Percentiles rank a stretch among this genome's conserved stretches.
These are phyloP conservation scores for Margaritispora aquatica DNA, from an alignment of 495 filamentous ascomycete genomes.

Conservation along the genomic window DNA sequence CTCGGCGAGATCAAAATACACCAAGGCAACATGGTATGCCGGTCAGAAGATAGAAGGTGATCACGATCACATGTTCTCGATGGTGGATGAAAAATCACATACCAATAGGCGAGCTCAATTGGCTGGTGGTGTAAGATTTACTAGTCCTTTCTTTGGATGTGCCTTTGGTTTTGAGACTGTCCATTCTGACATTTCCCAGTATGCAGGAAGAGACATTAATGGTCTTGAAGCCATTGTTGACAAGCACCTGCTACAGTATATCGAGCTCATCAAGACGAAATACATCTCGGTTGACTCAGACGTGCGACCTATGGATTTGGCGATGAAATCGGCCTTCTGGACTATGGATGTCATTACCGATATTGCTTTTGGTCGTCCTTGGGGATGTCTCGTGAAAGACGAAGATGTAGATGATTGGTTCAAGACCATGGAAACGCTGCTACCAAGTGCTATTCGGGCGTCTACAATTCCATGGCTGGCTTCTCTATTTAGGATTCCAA, in stretches of 20 bases:
- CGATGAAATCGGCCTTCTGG: conserved; percentile 35
- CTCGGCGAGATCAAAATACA: conserved; percentile 31
- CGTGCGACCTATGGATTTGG: conserved; percentile 36
- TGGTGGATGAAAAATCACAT: conserved; percentile 29
- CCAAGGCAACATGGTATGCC: conserved; percentile 26
- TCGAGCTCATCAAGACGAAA: conserved; percentile 32
- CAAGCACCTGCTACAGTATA: conserved; percentile 28
- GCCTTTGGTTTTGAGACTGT: too few species aligned
- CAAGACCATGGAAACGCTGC: conserved; percentile 9
- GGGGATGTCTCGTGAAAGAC: conserved; percentile 41
- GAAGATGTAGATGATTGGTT: conserved; percentile 44
- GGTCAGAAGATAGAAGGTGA: conserved; percentile 23
- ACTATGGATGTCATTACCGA: conserved; percentile 44
- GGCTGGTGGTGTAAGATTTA: conserved; percentile 28
- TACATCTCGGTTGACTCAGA: conserved; percentile 23
- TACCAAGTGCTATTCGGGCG: conserved; percentile 3
- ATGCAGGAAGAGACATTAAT: conserved; percentile 40
- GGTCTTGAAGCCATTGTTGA: conserved; percentile 40
- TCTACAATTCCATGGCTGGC: conserved; percentile 23
- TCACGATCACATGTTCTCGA: conserved; percentile 32
- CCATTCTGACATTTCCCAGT: too few species aligned
- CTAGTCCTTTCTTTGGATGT: too few species aligned
- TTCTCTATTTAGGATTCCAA: conserved; percentile 42
- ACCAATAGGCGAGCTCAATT: conserved; percentile 28
- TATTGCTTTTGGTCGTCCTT: conserved; percentile 43